Percentiles rank a stretch among this genome's conserved stretches.
Conservation (phyloP, 2,329 filamentous ascomycete species). For the Graphilbum fragrans region DNA sequence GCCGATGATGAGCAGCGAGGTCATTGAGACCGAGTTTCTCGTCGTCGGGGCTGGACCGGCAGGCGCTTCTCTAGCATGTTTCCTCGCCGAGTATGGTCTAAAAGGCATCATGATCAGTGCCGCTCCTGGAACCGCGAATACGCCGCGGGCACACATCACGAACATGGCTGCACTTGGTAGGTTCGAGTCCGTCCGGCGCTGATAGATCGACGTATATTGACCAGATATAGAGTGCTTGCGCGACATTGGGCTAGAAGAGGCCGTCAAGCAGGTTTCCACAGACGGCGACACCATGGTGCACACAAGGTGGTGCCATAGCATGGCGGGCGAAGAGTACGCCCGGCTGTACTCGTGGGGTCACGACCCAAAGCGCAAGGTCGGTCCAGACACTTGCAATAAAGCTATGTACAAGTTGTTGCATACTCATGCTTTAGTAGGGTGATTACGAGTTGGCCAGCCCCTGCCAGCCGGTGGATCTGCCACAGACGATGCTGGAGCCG, state of each 20-base stretch:
- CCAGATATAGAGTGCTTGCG: constrained; percentile 32
- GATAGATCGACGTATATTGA: not conserved
- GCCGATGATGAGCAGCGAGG: not conserved
- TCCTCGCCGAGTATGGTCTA: constrained; percentile 36
- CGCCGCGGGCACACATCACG: constrained; percentile 48
- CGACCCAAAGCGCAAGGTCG: constrained; percentile 27
- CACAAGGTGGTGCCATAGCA: constrained; percentile 38
- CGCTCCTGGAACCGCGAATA: constrained; percentile 37
- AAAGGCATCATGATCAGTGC: constrained; percentile 40
- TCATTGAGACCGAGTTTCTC: constrained; percentile 30
- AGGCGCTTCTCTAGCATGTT: constrained; percentile 40
- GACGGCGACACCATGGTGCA: constrained; percentile 31
- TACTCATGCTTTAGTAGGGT: constrained; percentile 18
- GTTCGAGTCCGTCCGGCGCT: not conserved
- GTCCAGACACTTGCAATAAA: constrained; percentile 15
- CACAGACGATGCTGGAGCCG: constrained; percentile 35
- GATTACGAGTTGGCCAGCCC: constrained; percentile 32
- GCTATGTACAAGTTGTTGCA: constrained; percentile 18
- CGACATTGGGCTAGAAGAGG: constrained; percentile 35
- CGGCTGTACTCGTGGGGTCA: constrained; percentile 38
- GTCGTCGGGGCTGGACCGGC: constrained; percentile 41
- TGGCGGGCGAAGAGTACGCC: constrained; percentile 39
- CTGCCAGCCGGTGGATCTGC: constrained; percentile 30
- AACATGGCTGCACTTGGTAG: constrained; percentile 41
- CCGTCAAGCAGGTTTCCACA: constrained; percentile 22